phyloP scores from a whole-genome alignment of 2,329 filamentous ascomycete species.

The Fusarium xylarioides region DNA sequence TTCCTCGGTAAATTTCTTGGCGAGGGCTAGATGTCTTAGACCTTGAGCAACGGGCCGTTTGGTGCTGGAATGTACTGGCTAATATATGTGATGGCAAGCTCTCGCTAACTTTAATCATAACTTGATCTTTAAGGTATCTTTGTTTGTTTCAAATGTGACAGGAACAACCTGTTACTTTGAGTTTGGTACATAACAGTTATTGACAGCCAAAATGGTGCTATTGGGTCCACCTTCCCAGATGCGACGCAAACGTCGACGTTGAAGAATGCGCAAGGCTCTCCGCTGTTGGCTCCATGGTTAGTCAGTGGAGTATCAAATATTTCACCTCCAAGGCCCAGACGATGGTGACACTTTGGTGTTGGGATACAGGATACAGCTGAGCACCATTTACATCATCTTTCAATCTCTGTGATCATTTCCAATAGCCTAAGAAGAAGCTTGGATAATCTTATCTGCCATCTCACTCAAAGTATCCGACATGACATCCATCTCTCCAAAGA shows the following conservation, averaged over 20 bases:
- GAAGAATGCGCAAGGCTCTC: background rate
- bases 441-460: slow-evolving; percentile 33
- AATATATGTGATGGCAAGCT: slow-evolving; percentile 18
- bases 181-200: no score
- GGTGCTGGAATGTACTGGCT: slow-evolving; percentile 8
- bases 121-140: background rate
- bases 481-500: slow-evolving; percentile 38
- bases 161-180: background rate
- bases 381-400: no score
- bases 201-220: background rate
- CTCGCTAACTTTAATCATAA: background rate
- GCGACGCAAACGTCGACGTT: background rate
- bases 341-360: background rate
- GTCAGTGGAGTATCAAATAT: no score
- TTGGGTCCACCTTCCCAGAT: background rate
- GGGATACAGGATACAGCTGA: fast-evolving
- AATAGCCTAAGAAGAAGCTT: slow-evolving; percentile 1
- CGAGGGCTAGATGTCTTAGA: background rate
- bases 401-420: background rate
- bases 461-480: slow-evolving; percentile 21
- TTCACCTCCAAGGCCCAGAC: no score
- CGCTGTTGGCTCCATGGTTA: background rate
- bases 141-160: slow-evolving; percentile 11
- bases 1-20: background rate
- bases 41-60: background rate